These are phyloP conservation scores for Wickerhamiella australiensis DNA, from an alignment of 805 yeast genomes.

Conservation along the genomic window DNA sequence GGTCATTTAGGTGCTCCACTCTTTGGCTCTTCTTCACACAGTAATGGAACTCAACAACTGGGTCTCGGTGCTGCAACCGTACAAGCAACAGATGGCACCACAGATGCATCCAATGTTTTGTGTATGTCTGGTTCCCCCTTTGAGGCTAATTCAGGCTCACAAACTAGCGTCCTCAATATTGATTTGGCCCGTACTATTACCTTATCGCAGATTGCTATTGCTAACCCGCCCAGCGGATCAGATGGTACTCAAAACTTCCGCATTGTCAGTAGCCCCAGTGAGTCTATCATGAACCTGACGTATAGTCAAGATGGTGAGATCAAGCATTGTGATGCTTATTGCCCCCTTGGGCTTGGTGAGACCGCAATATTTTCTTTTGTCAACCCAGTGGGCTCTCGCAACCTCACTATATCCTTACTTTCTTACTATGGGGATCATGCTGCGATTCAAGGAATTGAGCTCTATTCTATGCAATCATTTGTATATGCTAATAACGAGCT, in stretches of 20 bases:
- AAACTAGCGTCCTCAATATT: constrained; percentile 15
- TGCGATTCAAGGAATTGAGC: constrained; percentile 58
- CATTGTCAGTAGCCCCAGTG: constrained; percentile 61
- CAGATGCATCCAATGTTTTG: constrained; percentile 12
- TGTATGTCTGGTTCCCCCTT: constrained; percentile 17
- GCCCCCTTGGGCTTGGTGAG: constrained; percentile 51
- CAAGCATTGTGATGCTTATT: constrained; percentile 71
- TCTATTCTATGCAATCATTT: constrained; percentile 45
- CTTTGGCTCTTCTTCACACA: constrained; percentile 41
- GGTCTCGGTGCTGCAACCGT: constrained; percentile 21
- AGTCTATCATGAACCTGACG: constrained; percentile 84
- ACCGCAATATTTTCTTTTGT: constrained; percentile 78
- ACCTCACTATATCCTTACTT: constrained; percentile 51
- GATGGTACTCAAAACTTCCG: constrained; percentile 50
- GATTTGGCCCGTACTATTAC: constrained; percentile 26
- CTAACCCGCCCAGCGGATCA: constrained; percentile 22
- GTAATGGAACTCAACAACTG: constrained; percentile 18
- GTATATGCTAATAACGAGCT: constrained; percentile 65
- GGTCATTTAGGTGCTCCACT: constrained; percentile 79
- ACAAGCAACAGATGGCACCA: constrained; percentile 18
- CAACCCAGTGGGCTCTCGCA: constrained; percentile 47
- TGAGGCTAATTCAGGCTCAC: constrained; percentile 16
- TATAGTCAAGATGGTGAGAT: constrained; percentile 66
- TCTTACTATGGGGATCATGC: constrained; percentile 60
- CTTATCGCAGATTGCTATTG: constrained; percentile 62